These are phyloP conservation scores for Lactifluus hygrophoroides DNA, from an alignment of 768 basidiomycete genomes.

Conservation along the genomic window DNA sequence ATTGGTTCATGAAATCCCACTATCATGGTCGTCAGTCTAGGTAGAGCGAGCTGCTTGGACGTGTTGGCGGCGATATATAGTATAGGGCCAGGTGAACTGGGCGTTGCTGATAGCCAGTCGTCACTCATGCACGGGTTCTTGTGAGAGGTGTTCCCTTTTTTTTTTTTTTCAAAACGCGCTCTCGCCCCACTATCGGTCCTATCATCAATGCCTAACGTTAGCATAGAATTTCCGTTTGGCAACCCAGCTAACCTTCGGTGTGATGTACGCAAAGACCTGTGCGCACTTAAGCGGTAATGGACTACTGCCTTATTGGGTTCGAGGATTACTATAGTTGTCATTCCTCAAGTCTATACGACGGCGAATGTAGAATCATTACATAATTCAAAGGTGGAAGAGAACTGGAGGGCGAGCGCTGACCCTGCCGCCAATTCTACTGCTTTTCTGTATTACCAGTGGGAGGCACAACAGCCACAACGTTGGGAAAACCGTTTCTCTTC, in stretches of 20 bases:
- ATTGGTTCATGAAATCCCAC: not conserved
- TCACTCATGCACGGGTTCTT: too few relatives aligned
- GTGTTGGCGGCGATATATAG: not conserved
- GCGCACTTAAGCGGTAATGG: not conserved
- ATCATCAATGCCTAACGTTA: not conserved
- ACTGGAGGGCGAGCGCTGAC: too few relatives aligned
- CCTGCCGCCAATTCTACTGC: too few relatives aligned
- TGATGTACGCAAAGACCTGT: not conserved
- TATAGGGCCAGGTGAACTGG: too few relatives aligned
- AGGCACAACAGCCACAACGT: too few relatives aligned
- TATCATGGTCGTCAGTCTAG: not conserved
- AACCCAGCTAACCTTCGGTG: not conserved
- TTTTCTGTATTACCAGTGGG: too few relatives aligned
- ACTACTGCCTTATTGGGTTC: not conserved
- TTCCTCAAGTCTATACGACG: not conserved
- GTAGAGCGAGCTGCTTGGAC: not conserved
- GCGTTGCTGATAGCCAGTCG: too few relatives aligned
- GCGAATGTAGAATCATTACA: not conserved
- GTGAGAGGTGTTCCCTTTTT: too few relatives aligned
- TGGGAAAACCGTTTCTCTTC: not conserved
- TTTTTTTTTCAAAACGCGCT: too few relatives aligned
- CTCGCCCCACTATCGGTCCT: too few relatives aligned
- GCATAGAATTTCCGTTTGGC: not conserved
- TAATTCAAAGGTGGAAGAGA: not conserved
- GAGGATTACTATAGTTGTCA: not conserved